These are phyloP conservation scores for Podila verticillata DNA, from an alignment of 192 early-diverging fungal species.

Conservation along the genomic window DNA sequence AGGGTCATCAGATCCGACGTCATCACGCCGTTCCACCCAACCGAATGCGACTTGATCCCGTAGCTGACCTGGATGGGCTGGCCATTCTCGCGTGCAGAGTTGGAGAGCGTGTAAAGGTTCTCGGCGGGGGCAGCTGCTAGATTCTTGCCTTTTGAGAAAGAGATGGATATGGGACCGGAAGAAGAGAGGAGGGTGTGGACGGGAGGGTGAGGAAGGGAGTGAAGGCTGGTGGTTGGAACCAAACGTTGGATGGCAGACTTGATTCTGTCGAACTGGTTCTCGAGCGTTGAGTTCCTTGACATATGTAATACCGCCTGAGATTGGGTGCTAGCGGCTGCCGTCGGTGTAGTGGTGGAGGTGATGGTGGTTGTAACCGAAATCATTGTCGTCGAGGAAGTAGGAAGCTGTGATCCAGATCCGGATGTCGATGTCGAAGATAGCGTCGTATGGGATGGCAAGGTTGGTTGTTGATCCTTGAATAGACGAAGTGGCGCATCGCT, in stretches of 20 bases:
- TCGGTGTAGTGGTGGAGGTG: not conserved
- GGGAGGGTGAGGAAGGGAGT: too few species aligned
- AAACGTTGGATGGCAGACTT: not conserved
- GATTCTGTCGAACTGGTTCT: not conserved
- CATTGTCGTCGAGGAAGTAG: not conserved
- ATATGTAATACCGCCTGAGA: not conserved
- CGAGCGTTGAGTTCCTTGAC: not conserved
- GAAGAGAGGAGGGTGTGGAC: too few species aligned
- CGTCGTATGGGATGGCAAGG: too few species aligned
- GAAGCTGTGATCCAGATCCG: not conserved
- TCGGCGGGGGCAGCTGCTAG: conserved; percentile 25
- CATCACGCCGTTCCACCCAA: conserved; percentile 45
- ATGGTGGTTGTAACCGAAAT: not conserved
- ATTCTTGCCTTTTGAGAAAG: not conserved
- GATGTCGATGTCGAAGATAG: not conserved
- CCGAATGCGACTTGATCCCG: conserved; percentile 43
- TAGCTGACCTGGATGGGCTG: conserved; percentile 34
- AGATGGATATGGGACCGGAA: not conserved
- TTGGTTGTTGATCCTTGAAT: not conserved
- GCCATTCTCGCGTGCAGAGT: conserved; percentile 4
- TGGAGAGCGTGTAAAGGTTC: conserved; percentile 35
- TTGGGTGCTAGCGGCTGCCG: not conserved
- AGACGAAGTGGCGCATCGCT: conserved; percentile 3
- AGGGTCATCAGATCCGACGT: conserved; percentile 40
- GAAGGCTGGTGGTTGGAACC: too few species aligned